Evolutionary conservation across 768 basidiomycete species (phyloP), one percentile per base, ranked within the genome.

Genomic region (Suillus subalutaceus): DNA sequence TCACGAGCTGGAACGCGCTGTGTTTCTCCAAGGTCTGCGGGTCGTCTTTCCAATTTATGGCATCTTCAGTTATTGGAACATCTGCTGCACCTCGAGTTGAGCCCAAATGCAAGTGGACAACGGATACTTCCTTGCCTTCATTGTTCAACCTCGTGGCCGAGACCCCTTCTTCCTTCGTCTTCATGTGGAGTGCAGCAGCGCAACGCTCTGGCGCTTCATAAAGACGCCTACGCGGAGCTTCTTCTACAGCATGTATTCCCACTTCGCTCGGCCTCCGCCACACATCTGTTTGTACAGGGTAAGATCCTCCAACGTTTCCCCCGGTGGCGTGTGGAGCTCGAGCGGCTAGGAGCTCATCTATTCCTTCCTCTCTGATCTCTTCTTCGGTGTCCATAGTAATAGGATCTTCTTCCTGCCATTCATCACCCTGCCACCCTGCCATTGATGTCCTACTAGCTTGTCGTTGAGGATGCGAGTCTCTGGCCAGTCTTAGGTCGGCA

Each of bases 1-100:
- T 60, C 26, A 67, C 64, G 44, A 70, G 70, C 30, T 69, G 70
- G 26, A 71, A 60, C 0, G 30, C 30, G 41, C 59, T 60, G 20
- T 60, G 59, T 43, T 43, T 43, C 41, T 60, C 59, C 59, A 60
- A 43, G 30, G 59, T 60, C 41, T 60, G 59, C 18, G 16, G 10
- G 18, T 43, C 16, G 10, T 60, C 41, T 10, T 20, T 20, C 16
- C 16, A 6, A 43, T 60, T n/a, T 18, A 41, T 40, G 58, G 26
- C 6, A 18, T 41, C 18, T 60, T 41, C 41, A 20, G 12, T 20
- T 4, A 20, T 13, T 20, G 40, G 18, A 20, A 16, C 18, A 30
- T 18, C 18, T 10, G 59, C 59, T 43, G 41, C 30, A 43, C 41
- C 30, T 0, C 18, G 41, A 20, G 10, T 43, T 60, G 10, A 43